phyloP scores from a whole-genome alignment of 1,284 basidiomycete genomes.

The Ceratobasidium papillatum region DNA sequence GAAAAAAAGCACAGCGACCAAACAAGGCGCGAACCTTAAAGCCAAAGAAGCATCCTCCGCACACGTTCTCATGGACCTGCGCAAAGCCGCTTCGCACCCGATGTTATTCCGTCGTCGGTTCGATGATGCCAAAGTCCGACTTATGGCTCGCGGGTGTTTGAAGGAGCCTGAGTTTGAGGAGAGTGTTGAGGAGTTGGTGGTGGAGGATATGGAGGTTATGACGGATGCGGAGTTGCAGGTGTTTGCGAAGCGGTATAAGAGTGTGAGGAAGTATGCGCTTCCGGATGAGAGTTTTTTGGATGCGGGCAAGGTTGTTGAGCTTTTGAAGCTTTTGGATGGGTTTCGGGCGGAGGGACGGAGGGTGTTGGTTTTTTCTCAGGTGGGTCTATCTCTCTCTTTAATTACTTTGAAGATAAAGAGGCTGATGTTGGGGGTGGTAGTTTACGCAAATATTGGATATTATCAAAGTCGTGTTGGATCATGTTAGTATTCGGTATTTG shows the following conservation, averaged over 20 bases:
- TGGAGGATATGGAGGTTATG: constrained; percentile 91
- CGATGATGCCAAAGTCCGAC: constrained; percentile 76
- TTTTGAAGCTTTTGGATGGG: constrained; percentile 75
- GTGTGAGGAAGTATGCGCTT: constrained; percentile 80
- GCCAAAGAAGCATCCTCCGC: constrained; percentile 54
- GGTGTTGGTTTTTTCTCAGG: constrained; percentile 93
- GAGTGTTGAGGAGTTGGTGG: constrained; percentile 80
- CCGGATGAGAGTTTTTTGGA: constrained; percentile 82
- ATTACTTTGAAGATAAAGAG: background rate
- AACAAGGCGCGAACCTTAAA: constrained; percentile 46
- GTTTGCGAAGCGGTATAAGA: constrained; percentile 84
- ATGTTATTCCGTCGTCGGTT: constrained; percentile 92
- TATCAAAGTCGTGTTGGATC: constrained; percentile 83
- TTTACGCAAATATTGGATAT: constrained; percentile 97
- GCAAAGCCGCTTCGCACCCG: constrained; percentile 96
- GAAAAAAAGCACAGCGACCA: constrained; percentile 52
- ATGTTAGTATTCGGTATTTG: constrained; percentile 79
- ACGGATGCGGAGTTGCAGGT: constrained; percentile 91
- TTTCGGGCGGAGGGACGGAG: constrained; percentile 81
- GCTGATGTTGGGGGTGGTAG: constrained; percentile 55
- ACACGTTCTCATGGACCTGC: constrained; percentile 94
- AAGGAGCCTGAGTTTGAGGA: constrained; percentile 92
- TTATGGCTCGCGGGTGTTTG: constrained; percentile 83
- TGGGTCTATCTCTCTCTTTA: constrained; percentile 52
- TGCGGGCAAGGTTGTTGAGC: constrained; percentile 85